Evolutionary conservation across 257 asterid genomes (phyloP).

Genomic region (Gentiana macrophylla): DNA sequence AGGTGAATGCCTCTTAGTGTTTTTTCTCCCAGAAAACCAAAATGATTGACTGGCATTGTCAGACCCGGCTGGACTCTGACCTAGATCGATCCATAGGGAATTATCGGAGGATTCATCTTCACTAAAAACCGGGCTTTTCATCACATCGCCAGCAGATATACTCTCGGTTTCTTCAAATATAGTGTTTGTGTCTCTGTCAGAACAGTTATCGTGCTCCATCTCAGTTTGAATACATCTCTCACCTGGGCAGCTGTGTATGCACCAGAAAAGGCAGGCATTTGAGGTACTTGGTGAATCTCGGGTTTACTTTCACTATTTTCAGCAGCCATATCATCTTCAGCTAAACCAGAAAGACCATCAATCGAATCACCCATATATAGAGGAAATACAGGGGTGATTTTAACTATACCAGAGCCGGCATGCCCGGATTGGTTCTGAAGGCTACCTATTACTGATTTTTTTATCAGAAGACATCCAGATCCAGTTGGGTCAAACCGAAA

Average conservation of each 20-base stretch:
- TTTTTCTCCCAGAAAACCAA: conserved; percentile 74
- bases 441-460: conserved; percentile 89
- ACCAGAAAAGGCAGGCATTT: conserved; percentile 98
- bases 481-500: conserved; percentile 96
- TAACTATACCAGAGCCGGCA: conserved; percentile 93
- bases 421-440: conserved; percentile 90
- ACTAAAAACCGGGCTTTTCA: conserved; percentile 93
- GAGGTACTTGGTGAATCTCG: conserved; percentile 54
- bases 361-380: conserved; percentile 81
- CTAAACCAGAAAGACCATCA: conserved; percentile 79
- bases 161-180: conserved; percentile 90
- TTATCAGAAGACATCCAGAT: conserved; percentile 91
- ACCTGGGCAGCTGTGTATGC: conserved; percentile 96
- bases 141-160: conserved; percentile 83
- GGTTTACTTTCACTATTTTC: conserved; percentile 46
- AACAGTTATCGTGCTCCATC: conserved; percentile 81
- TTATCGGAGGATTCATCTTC: conserved; percentile 97
- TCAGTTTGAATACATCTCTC: conserved; percentile 81
- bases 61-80: conserved; percentile 82
- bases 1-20: conserved; percentile 56
- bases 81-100: conserved; percentile 96
- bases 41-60: conserved; percentile 60
- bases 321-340: conserved; percentile 52
- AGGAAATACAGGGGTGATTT: conserved; percentile 85
- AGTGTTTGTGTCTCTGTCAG: conserved; percentile 91